Percentiles rank a stretch among this genome's conserved stretches.
These are phyloP conservation scores for Penicillium goetzii DNA, from an alignment of 495 filamentous ascomycete species.

Conservation along the genomic window DNA sequence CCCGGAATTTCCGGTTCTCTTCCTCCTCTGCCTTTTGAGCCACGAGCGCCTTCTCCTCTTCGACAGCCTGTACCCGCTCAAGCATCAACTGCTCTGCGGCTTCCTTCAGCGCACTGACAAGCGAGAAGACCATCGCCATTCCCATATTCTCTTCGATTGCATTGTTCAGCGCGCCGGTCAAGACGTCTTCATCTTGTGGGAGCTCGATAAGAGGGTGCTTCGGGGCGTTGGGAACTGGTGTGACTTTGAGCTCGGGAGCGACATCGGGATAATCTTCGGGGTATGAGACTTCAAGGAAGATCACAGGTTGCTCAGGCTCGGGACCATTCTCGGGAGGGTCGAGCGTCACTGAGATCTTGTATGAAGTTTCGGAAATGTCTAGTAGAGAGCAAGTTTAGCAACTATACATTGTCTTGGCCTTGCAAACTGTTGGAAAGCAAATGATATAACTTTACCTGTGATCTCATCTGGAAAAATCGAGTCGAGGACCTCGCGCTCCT, in stretches of 20 bases:
- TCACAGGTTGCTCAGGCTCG: slow-evolving; percentile 53
- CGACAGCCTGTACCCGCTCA: slow-evolving; percentile 66
- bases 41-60: slow-evolving; percentile 65
- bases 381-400: slow-evolving; percentile 15
- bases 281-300: slow-evolving; percentile 83
- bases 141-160: slow-evolving; percentile 88
- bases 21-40: slow-evolving; percentile 76
- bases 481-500: slow-evolving; percentile 96
- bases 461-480: slow-evolving; percentile 99
- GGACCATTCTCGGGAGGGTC: slow-evolving; percentile 69
- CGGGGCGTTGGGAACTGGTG: slow-evolving; percentile 67
- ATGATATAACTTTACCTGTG: slow-evolving; percentile 60
- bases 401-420: not conserved
- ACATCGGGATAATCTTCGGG: slow-evolving; percentile 86
- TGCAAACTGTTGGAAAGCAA: not conserved
- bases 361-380: slow-evolving; percentile 89
- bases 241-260: slow-evolving; percentile 77
- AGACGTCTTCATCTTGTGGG: slow-evolving; percentile 67
- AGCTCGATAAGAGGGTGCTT: slow-evolving; percentile 65
- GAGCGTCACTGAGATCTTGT: slow-evolving; percentile 77
- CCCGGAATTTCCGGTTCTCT: slow-evolving; percentile 95
- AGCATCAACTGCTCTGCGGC: slow-evolving; percentile 76
- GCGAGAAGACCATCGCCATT: slow-evolving; percentile 97
- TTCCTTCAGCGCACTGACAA: slow-evolving; percentile 86
- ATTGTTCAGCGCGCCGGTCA: slow-evolving; percentile 69